These are phyloP conservation scores for Pseudotsuga menziesii DNA, from an alignment of 75 land plant species.

Conservation along the genomic window DNA sequence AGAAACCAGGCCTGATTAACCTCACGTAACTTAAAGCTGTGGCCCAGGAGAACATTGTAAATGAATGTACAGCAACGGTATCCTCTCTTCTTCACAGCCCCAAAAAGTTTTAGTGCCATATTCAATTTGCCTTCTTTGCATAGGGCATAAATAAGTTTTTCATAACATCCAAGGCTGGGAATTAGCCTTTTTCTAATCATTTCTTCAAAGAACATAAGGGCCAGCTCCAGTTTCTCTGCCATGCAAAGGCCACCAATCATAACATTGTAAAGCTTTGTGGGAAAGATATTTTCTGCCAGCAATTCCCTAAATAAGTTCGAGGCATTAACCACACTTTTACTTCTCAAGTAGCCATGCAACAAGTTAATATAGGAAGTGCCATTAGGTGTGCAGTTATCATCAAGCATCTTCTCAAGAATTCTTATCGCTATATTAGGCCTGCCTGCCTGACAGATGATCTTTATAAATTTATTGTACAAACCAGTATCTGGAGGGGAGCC, in stretches of 20 bases:
- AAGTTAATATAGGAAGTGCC: constrained; percentile 24
- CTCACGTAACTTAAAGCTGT: constrained; percentile 20
- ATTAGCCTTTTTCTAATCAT: constrained; percentile 20
- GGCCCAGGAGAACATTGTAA: constrained; percentile 39
- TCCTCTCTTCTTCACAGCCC: constrained; percentile 24
- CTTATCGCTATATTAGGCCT: constrained; percentile 29
- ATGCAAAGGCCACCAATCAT: constrained; percentile 50
- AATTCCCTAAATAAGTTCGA: constrained; percentile 27
- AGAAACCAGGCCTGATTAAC: constrained; percentile 29
- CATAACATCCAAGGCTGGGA: constrained; percentile 44
- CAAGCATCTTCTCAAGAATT: constrained; percentile 36
- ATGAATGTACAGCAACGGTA: constrained; percentile 33
- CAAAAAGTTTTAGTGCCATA: constrained; percentile 24
- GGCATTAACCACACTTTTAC: constrained; percentile 33
- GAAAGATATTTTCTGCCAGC: constrained; percentile 7
- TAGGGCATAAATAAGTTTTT: constrained; percentile 27
- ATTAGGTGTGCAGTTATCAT: constrained; percentile 26
- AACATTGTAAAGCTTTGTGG: constrained; percentile 33
- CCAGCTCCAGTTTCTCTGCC: constrained; percentile 23
- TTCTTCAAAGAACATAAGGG: constrained; percentile 26
- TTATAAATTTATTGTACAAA: constrained; percentile 43
- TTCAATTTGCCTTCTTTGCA: constrained; percentile 21
- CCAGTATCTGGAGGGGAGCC: constrained; percentile 6
- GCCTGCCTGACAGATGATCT: constrained; percentile 29
- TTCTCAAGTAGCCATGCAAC: constrained; percentile 44